These are phyloP conservation scores for Gloeophyllum trabeum DNA, from an alignment of 768 basidiomycete species.

Conservation along the genomic window DNA sequence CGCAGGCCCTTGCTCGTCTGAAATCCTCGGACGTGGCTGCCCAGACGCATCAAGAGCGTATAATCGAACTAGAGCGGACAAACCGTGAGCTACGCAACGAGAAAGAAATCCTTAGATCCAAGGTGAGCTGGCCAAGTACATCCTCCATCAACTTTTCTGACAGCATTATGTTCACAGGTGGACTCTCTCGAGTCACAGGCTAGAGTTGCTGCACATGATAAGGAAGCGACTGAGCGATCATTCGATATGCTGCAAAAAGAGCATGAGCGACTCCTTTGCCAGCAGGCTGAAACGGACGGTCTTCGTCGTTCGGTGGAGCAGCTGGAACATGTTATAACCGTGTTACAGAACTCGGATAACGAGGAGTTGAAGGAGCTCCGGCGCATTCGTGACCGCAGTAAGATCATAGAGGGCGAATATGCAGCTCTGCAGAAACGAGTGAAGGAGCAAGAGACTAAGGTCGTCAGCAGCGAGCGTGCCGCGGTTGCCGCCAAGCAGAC, in stretches of 20 bases:
- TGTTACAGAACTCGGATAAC: conserved; percentile 52
- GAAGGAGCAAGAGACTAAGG: conserved; percentile 60
- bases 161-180: conserved; percentile 27
- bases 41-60: conserved; percentile 47
- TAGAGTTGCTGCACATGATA: conserved; percentile 48
- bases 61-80: conserved; percentile 48
- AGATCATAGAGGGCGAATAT: conserved; percentile 57
- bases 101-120: conserved; percentile 42
- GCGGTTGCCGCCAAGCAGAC: conserved; percentile 47
- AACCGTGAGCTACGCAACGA: conserved; percentile 45
- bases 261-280: conserved; percentile 43
- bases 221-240: conserved; percentile 40
- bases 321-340: conserved; percentile 51
- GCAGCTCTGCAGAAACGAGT: conserved; percentile 55
- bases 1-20: conserved; percentile 58
- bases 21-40: conserved; percentile 62
- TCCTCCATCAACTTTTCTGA: conserved; percentile 6
- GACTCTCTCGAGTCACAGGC: conserved; percentile 50
- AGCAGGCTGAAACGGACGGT: conserved; percentile 74
- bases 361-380: conserved; percentile 67
- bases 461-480: conserved; percentile 48
- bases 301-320: conserved; percentile 61
- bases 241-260: conserved; percentile 45
- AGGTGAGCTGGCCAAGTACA: conserved; percentile 32
- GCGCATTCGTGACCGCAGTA: conserved; percentile 43